Evolutionary conservation across 129 eudicot genomes (phyloP), one percentile per base, ranked within the genome.

Genomic region (Solidago caesia): DNA sequence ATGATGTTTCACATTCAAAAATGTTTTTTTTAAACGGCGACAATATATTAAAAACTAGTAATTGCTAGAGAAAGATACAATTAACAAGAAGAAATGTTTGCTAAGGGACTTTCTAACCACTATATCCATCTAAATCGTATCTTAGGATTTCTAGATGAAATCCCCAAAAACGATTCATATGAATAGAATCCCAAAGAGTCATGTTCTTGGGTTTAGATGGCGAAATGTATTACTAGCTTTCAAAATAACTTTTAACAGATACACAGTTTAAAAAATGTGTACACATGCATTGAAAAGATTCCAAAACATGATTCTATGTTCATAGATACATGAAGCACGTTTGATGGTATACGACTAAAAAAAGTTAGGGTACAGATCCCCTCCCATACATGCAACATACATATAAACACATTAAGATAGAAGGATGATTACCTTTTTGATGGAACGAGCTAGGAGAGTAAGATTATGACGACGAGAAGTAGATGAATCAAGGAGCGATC

Each of bases 401-500:
- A 33, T 33, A 33, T 33, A 33, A 33, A 1, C 39, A 25, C 13
- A 44, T 2, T 46, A 5, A 45, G 39, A 0, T 33, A 33, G 39
- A 33, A 33, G 39, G 39, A 33, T n/a, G 21, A 52, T n/a, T 65
- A 92, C 97, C 96, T 85, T 89, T 80, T 92, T 92, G 63, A 92
- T 78, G 58, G 93, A 80, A 67, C 86, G 89, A 64, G 97, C 97
- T 39, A 92, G 85, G 76, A 85, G 81, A 60, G 91, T 76, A 75
- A 90, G 92, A 62, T 67, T 92, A 68, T 89, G 96, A 10, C 89
- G 83, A 45, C 73, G 80, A 9, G 75, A 66, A 65, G 88, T 15
- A 46, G 79, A 44, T 1, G 80, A 53, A 70, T 78, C 85, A 62
- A 92, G 79, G 70, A 89, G 80, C 11, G 93, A 86, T 55, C 82